Evolutionary conservation across 106 monocot species (phyloP).

Genomic region (Acorus gramineus): DNA sequence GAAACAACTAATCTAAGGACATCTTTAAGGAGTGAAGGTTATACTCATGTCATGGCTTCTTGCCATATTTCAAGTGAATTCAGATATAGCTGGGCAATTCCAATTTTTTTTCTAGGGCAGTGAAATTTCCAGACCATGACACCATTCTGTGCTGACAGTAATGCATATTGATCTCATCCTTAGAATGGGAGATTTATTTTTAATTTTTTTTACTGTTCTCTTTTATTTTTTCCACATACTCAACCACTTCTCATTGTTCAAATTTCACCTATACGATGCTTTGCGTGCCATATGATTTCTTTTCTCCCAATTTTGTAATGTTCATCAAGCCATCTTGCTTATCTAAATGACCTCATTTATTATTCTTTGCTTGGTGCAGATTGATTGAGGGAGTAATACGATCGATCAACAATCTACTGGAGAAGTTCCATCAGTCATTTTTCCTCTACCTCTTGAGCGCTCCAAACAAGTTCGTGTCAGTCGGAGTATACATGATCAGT

Average conservation of each 20-base stretch:
- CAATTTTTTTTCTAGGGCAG: too few relatives aligned
- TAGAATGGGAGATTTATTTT: too few relatives aligned
- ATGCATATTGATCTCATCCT: too few relatives aligned
- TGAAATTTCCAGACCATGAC: too few relatives aligned
- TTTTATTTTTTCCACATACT: too few relatives aligned
- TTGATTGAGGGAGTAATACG: constrained; percentile 74
- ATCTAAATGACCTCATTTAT: neutral
- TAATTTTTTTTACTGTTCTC: too few relatives aligned
- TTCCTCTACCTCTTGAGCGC: constrained; percentile 85
- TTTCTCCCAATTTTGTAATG: constrained; percentile 1
- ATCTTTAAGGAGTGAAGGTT: too few relatives aligned
- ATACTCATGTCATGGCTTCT: too few relatives aligned
- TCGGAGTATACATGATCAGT: constrained; percentile 84
- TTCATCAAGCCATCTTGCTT: neutral
- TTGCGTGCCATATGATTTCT: neutral
- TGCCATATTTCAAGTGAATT: too few relatives aligned
- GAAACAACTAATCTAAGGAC: too few relatives aligned
- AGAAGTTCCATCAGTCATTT: constrained; percentile 95
- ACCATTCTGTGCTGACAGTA: too few relatives aligned
- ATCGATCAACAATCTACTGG: constrained; percentile 87
- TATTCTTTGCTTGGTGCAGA: constrained; percentile 27
- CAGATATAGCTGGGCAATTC: too few relatives aligned
- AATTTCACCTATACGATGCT: neutral
- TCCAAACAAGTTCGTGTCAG: constrained; percentile 81
- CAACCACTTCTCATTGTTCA: neutral